Evolutionary conservation across 345 rosid genomes (phyloP).

Genomic region (Hypericum perforatum): DNA sequence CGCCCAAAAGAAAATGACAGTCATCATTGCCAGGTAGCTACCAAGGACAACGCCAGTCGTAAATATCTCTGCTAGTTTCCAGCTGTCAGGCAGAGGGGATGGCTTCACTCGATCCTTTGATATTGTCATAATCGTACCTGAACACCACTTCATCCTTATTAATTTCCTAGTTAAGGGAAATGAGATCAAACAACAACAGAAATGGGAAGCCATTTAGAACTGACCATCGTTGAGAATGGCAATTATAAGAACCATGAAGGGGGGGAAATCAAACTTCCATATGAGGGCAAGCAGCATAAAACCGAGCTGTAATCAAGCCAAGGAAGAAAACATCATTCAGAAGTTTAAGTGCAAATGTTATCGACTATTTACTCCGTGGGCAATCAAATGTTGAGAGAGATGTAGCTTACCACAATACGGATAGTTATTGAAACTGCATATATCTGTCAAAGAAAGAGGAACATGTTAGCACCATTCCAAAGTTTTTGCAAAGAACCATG

Average conservation of each 20-base stretch:
- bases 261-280: conserved; percentile 97
- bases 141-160: conserved; percentile 15
- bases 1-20: conserved; percentile 95
- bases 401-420: conserved; percentile 86
- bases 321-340: conserved; percentile 4
- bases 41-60: conserved; percentile 89
- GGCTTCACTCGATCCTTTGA: conserved; percentile 99
- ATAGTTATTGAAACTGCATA: conserved; percentile 97
- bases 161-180: conserved; percentile 10
- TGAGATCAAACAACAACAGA: not conserved
- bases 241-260: conserved; percentile 98
- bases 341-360: not conserved
- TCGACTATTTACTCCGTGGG: not conserved
- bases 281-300: conserved; percentile 95
- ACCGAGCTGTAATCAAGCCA: conserved; percentile 58
- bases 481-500: conserved; percentile 5
- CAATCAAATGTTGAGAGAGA: not conserved
- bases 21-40: conserved; percentile 95
- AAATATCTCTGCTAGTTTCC: conserved; percentile 94
- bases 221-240: conserved; percentile 94
- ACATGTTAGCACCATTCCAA: conserved; percentile 4
- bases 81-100: conserved; percentile 96
- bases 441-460: conserved; percentile 43
- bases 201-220: not conserved
- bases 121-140: conserved; percentile 98